Evolutionary conservation across 257 asterid species (phyloP), one percentile per base, ranked within the genome.

Genomic region (Hygrophila difformis): DNA sequence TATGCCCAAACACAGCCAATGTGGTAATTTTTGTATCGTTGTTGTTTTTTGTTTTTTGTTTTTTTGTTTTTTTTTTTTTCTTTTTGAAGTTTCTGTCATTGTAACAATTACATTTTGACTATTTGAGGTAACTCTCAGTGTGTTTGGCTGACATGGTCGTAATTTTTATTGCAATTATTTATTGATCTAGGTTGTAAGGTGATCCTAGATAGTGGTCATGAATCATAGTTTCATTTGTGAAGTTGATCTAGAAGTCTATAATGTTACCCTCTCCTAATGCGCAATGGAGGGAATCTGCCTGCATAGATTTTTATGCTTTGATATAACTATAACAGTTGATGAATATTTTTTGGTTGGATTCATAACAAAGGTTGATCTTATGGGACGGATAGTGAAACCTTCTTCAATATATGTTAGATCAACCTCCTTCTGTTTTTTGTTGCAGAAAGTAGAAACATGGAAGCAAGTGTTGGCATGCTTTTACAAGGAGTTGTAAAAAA

Each of bases 401-500:
- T 41, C 55, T 51, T 10, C 17, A 37, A 38, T 39, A 12, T 7
- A 54, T 44, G 44, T 24, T 45, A 55, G 20, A 33, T 14, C 12
- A 13, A 11, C 16, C 49, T 49, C 28, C 65, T 44, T 42, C 49
- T 49, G 21, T 61, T 44, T 44, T 39, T 51, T 61, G 52, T 44
- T 55, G 47, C 67, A 81, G 97, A 63, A 53, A 53, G 59, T 21
- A 67, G 38, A 61, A 64, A 59, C 35, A 24, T 16, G 46, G 78
- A 77, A 50, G 62, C 67, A 58, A 70, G 74, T 48, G 64, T 61
- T 13, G 88, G 92, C 33, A 79, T 79, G 61, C 73, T 85, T 59
- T 36, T 85, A 46, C 91, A 82, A 71, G 99, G 94, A 60, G 68
- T 76, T 58, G 93, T 91, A 48, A 82, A 69, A 72, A 78, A 63